Conservation (phyloP, 2,329 filamentous ascomycete species). For the Aspergillus transmontanensis region DNA sequence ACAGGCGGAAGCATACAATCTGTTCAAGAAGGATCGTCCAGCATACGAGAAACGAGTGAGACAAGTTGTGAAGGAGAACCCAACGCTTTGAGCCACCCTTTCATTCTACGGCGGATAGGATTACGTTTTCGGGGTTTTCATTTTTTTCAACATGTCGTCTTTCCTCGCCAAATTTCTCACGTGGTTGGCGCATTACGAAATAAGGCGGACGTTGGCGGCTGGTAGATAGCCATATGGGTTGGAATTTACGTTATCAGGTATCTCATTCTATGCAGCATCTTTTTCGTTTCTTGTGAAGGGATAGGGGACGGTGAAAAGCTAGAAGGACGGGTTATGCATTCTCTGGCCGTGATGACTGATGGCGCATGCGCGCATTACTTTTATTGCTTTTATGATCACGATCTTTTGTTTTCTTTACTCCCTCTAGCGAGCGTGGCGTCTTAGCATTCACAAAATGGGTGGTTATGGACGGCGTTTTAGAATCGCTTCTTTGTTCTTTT, state of each 20-base stretch:
- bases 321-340: neutral
- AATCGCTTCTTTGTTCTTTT: neutral
- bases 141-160: neutral
- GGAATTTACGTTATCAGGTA: neutral
- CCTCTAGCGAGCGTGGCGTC: conserved; percentile 9
- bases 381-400: conserved; percentile 14
- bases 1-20: conserved; percentile 94
- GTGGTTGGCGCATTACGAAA: neutral
- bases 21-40: conserved; percentile 85
- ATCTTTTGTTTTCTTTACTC: neutral
- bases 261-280: neutral
- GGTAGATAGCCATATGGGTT: conserved; percentile 6
- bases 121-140: neutral
- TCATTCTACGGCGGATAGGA: neutral
- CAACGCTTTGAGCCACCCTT: conserved; percentile 61
- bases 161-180: neutral
- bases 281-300: neutral
- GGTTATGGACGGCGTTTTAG: conserved; percentile 3
- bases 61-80: conserved; percentile 86
- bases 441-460: conserved; percentile 8
- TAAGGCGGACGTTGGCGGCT: neutral
- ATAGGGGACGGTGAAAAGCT: neutral
- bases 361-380: conserved; percentile 3
- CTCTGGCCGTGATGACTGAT: neutral
- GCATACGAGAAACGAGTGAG: conserved; percentile 90